phyloP scores from a whole-genome alignment of 306 rosid species.

The Gleditsia sinensis region DNA sequence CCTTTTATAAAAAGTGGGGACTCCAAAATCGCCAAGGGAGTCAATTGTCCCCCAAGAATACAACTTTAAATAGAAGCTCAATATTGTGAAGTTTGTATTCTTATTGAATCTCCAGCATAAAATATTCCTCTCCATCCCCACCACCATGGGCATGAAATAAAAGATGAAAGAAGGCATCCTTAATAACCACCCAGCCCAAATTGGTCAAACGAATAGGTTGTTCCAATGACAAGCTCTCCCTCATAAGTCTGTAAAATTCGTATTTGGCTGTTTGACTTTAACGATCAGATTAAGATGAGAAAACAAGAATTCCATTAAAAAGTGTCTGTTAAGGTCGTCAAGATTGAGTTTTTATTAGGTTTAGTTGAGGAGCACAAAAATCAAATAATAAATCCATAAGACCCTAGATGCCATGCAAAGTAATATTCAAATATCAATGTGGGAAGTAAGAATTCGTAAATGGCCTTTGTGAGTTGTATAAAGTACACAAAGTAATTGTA shows the following conservation, averaged over 20 bases:
- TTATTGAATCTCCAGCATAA: conserved; percentile 17
- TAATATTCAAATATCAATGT: neutral
- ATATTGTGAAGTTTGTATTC: neutral
- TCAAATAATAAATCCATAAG: neutral
- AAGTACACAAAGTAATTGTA: neutral
- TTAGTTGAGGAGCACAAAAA: neutral
- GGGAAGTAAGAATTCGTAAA: neutral
- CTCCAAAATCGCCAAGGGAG: conserved; percentile 17
- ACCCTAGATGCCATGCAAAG: neutral
- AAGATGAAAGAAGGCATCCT: conserved; percentile 5
- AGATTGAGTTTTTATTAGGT: neutral
- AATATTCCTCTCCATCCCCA: conserved; percentile 12
- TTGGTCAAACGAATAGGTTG: neutral
- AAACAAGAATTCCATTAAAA: neutral
- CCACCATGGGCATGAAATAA: neutral
- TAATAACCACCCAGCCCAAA: neutral
- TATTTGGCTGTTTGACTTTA: neutral
- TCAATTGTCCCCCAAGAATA: conserved; percentile 1
- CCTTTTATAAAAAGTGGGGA: conserved; percentile 6
- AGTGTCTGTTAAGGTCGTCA: neutral
- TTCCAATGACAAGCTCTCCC: conserved; percentile 18
- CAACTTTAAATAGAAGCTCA: conserved; percentile 8
- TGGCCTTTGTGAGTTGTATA: too few species aligned
- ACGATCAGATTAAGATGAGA: neutral
- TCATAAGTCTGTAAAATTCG: neutral